phyloP scores from a whole-genome alignment of 768 basidiomycete genomes.

The Pleurotus tuoliensis region DNA sequence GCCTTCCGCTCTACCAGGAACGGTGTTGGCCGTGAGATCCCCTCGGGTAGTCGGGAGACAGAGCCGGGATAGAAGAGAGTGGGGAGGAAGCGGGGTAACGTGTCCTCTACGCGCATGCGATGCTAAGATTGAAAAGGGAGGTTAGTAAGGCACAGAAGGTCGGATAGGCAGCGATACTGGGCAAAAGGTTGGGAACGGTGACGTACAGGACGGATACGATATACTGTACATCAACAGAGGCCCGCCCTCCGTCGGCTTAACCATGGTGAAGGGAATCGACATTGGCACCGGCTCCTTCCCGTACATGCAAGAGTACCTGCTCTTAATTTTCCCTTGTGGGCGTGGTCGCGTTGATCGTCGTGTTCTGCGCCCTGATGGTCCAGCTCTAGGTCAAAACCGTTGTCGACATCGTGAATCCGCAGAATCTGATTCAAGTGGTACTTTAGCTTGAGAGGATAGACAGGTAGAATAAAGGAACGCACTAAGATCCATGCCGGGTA shows the following conservation, averaged over 20 bases:
- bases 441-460: background rate
- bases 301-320: slow-evolving; percentile 24
- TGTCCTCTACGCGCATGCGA: slow-evolving; percentile 65
- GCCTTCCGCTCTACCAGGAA: slow-evolving; percentile 55
- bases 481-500: slow-evolving; percentile 64
- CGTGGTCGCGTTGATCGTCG: too few species aligned
- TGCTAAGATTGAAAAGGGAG: slow-evolving; percentile 28
- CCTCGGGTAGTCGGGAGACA: slow-evolving; percentile 41
- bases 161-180: too few species aligned
- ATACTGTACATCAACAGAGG: slow-evolving; percentile 62
- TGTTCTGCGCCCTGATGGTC: too few species aligned
- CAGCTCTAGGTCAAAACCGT: too few species aligned
- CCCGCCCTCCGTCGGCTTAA: slow-evolving; percentile 32
- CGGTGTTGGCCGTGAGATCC: slow-evolving; percentile 52
- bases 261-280: slow-evolving; percentile 40
- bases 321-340: slow-evolving; percentile 50
- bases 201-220: slow-evolving; percentile 63
- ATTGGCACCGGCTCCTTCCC: slow-evolving; percentile 40
- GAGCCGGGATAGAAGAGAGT: slow-evolving; percentile 38
- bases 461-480: slow-evolving; percentile 15
- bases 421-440: slow-evolving; percentile 35
- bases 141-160: too few species aligned
- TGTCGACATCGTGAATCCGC: slow-evolving; percentile 13
- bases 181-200: too few species aligned
- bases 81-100: slow-evolving; percentile 61